A percentile compares a stretch with the other conserved stretches of the same genome.
Evolutionary conservation across 176 grass and related monocot species (phyloP).

Genomic region (Eleusine indica): DNA sequence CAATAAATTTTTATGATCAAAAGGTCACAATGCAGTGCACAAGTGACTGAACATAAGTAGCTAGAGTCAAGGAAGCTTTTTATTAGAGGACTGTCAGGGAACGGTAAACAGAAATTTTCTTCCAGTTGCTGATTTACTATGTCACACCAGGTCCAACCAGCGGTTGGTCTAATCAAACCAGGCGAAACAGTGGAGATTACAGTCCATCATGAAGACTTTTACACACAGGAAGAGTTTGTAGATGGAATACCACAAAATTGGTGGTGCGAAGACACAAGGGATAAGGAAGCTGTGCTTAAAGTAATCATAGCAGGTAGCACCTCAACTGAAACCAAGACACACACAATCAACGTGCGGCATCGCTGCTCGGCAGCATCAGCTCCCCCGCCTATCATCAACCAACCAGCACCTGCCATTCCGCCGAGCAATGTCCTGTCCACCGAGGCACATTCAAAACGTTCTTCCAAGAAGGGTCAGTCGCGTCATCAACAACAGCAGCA

Average conservation of each 20-base stretch:
- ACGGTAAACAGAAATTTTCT: background rate
- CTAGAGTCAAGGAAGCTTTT: constrained; percentile 6
- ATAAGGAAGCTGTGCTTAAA: constrained; percentile 67
- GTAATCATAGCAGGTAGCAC: constrained; percentile 68
- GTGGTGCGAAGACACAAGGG: constrained; percentile 88
- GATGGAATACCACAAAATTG: constrained; percentile 93
- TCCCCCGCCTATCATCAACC: constrained; percentile 34
- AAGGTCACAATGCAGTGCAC: background rate
- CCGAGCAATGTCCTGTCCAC: constrained; percentile 40
- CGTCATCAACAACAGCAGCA: constrained; percentile 46
- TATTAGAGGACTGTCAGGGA: background rate
- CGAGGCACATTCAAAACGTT: constrained; percentile 48
- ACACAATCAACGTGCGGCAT: constrained; percentile 70
- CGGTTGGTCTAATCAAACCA: constrained; percentile 71
- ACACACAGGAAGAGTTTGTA: constrained; percentile 78
- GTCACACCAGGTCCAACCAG: constrained; percentile 71
- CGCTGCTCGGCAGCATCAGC: constrained; percentile 53
- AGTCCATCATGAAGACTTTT: constrained; percentile 83
- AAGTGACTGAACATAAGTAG: constrained; percentile 19
- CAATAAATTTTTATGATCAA: background rate
- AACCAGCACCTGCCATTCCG: background rate
- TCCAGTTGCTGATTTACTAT: constrained; percentile 4
- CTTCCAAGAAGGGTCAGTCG: constrained; percentile 60
- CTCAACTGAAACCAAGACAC: constrained; percentile 61
- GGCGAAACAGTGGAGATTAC: constrained; percentile 71